Conservation (phyloP, 2,329 filamentous ascomycete species). For the Penicillium freii region DNA sequence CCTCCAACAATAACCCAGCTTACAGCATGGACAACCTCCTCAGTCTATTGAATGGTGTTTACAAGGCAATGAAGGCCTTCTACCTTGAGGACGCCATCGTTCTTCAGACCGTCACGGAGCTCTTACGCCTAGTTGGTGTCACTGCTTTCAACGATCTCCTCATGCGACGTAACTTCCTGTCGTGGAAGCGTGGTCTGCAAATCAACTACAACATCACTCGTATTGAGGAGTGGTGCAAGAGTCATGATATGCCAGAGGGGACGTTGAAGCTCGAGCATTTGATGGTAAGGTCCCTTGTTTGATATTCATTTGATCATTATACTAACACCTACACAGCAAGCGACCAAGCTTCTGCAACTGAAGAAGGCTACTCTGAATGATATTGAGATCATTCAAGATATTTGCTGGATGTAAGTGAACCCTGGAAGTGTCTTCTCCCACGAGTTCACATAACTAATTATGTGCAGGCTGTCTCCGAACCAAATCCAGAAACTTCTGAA, state of each 20-base stretch:
- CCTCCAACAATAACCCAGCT: constrained; percentile 85
- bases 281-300: constrained; percentile 64
- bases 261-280: constrained; percentile 96
- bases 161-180: constrained; percentile 97
- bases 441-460: background rate
- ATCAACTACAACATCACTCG: constrained; percentile 99
- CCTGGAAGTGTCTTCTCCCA: background rate
- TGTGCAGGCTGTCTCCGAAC: constrained; percentile 81
- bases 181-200: constrained; percentile 97
- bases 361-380: constrained; percentile 99
- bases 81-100: constrained; percentile 96
- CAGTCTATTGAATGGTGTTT: constrained; percentile 92
- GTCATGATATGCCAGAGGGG: constrained; percentile 98
- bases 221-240: constrained; percentile 99
- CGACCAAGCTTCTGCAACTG: constrained; percentile 93
- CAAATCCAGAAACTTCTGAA: constrained; percentile 99
- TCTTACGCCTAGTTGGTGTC: constrained; percentile 88
- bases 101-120: constrained; percentile 90
- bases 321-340: constrained; percentile 62
- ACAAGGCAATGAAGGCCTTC: constrained; percentile 98
- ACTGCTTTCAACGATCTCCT: constrained; percentile 98
- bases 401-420: constrained; percentile 95
- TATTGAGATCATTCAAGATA: constrained; percentile 99
- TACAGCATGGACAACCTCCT: constrained; percentile 99
- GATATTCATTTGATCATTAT: background rate